A percentile compares a stretch with the other conserved stretches of the same genome.
phyloP scores from a whole-genome alignment of 225 moss, liverwort and hornwort species.

The Polytrichum formosum region DNA sequence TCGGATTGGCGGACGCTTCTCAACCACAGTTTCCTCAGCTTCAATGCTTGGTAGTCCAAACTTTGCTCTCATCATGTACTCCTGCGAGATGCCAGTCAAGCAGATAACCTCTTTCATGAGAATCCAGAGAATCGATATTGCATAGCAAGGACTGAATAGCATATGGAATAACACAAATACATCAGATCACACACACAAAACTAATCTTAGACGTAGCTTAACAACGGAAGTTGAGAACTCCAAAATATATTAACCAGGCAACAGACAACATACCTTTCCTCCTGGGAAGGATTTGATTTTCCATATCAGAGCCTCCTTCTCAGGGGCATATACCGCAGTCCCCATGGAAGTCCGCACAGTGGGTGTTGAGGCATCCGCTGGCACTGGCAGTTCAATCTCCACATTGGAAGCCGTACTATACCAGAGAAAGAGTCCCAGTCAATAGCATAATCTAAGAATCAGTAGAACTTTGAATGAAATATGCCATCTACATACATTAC shows the following conservation, averaged over 20 bases:
- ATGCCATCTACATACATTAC: too few relatives aligned
- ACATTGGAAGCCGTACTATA: conserved; percentile 96
- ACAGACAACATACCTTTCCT: conserved; percentile 63
- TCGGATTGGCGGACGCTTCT: conserved; percentile 91
- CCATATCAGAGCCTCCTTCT: conserved; percentile 93
- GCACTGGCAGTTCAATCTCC: conserved; percentile 96
- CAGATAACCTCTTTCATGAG: conserved; percentile 6
- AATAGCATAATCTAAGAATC: conserved; percentile 1
- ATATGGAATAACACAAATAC: too few relatives aligned
- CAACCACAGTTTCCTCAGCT: conserved; percentile 78
- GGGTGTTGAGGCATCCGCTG: conserved; percentile 96
- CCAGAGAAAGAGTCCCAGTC: conserved; percentile 13
- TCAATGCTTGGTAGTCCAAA: conserved; percentile 94
- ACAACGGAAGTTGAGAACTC: too few relatives aligned
- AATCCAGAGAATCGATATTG: too few relatives aligned
- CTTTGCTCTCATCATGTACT: conserved; percentile 97
- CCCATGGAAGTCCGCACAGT: conserved; percentile 93
- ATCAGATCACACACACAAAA: too few relatives aligned
- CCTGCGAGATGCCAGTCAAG: conserved; percentile 36
- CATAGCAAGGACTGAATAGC: too few relatives aligned
- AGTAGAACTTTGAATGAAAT: too few relatives aligned
- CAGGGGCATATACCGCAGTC: conserved; percentile 91
- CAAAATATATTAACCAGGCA: too few relatives aligned
- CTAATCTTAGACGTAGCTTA: too few relatives aligned
- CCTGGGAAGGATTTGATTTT: conserved; percentile 99